Percentiles rank a stretch among this genome's conserved stretches.
These are phyloP conservation scores for Colletotrichum spaethianum DNA, from an alignment of 2,329 filamentous ascomycete species.

Conservation along the genomic window DNA sequence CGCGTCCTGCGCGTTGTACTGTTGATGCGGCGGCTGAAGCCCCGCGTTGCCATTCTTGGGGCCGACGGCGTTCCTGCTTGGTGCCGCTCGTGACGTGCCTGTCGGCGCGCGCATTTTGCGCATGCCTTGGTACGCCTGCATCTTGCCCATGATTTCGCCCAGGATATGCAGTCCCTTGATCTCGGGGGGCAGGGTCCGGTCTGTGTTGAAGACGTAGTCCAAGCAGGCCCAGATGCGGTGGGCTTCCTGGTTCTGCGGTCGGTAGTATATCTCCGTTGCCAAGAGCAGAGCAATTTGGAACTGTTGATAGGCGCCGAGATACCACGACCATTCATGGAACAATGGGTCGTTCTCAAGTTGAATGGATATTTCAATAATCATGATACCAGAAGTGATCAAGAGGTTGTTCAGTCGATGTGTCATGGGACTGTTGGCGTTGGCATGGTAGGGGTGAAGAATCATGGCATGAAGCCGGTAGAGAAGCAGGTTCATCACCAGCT, in stretches of 20 bases:
- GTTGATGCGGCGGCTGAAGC: slow-evolving; percentile 35
- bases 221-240: slow-evolving; percentile 79
- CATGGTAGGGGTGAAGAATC: slow-evolving; percentile 77
- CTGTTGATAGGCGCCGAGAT: slow-evolving; percentile 78
- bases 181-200: slow-evolving; percentile 63
- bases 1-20: slow-evolving; percentile 25
- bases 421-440: slow-evolving; percentile 60
- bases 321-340: slow-evolving; percentile 78
- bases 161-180: slow-evolving; percentile 75
- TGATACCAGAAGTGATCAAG: slow-evolving; percentile 72
- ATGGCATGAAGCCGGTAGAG: slow-evolving; percentile 75
- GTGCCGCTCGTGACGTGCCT: slow-evolving; percentile 56
- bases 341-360: slow-evolving; percentile 59
- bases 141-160: slow-evolving; percentile 73
- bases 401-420: slow-evolving; percentile 75
- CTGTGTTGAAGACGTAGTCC: slow-evolving; percentile 79
- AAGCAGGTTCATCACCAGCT: slow-evolving; percentile 75
- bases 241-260: slow-evolving; percentile 69
- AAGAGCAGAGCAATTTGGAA: slow-evolving; percentile 80
- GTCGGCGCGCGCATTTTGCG: slow-evolving; percentile 70
- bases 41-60: slow-evolving; percentile 43
- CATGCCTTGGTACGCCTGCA: slow-evolving; percentile 70
- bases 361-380: slow-evolving; percentile 64
- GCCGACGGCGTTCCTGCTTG: slow-evolving; percentile 52
- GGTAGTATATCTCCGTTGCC: slow-evolving; percentile 75